Conservation (phyloP, 495 filamentous ascomycete species). For the Rhizodiscina lignyota region DNA sequence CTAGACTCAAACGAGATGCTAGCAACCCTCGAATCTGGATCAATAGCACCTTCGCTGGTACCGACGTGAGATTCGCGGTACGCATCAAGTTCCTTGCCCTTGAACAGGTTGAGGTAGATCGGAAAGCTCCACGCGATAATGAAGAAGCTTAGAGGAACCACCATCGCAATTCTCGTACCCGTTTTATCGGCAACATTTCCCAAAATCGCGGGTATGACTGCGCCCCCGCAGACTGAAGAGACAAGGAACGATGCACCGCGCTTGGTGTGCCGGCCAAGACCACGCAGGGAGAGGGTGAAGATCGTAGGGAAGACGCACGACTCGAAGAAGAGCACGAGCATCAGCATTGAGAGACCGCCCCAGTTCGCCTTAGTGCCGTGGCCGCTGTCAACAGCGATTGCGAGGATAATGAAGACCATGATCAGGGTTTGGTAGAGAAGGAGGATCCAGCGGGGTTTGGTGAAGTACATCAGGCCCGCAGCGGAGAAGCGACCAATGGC, state of each 20-base stretch:
- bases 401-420: conserved; percentile 34
- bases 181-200: conserved; percentile 36
- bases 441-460: conserved; percentile 18
- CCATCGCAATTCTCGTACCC: conserved; percentile 26
- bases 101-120: conserved; percentile 30
- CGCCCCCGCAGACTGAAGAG: conserved; percentile 47
- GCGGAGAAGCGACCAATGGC: conserved; percentile 49
- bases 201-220: conserved; percentile 48
- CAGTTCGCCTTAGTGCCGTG: conserved; percentile 9
- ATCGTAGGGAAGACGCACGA: conserved; percentile 56
- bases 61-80: conserved; percentile 27
- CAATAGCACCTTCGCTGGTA: conserved; percentile 6
- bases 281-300: conserved; percentile 50
- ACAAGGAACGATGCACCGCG: conserved; percentile 49
- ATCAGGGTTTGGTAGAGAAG: conserved; percentile 19
- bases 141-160: conserved; percentile 21
- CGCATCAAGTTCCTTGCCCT: conserved; percentile 28
- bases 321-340: conserved; percentile 53
- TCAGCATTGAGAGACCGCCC: conserved; percentile 39
- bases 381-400: conserved; percentile 30
- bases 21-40: conserved; percentile 8
- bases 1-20: conserved; percentile 2
- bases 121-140: conserved; percentile 29
- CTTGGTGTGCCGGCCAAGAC: conserved; percentile 55
- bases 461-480: conserved; percentile 27